Base-by-base conservation (phyloP, 2,329 filamentous ascomycete species). In the Xylariaceae sp. region DNA sequence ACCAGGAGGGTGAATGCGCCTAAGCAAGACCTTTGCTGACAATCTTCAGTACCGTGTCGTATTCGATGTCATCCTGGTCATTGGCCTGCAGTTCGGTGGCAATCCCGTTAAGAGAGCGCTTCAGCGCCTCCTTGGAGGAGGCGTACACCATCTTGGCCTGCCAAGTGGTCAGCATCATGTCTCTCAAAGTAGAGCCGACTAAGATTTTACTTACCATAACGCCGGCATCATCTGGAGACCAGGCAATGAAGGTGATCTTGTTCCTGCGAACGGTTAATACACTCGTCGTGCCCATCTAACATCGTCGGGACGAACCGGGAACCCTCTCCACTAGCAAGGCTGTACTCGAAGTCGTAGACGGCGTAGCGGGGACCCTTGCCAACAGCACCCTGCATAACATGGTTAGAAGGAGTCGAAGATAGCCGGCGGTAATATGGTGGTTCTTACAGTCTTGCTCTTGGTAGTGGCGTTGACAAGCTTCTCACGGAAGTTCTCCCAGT, bases 111-210 rank as follows among this genome's bases (percentile, higher is more conserved):
- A 93, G 78, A 38, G 85, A 68, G 66, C 83, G 83, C 79, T 89
- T 91, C 55, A 93, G 78, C 45, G 85, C 84, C 59, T 90, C 85
- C 74, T 91, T 93, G 68, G 87, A 93, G 39, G 87, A 87, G 57
- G 87, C 85, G 76, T 91, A 93, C 67, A 89, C 78, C 87, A 93
- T 93, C 77, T 89, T 89, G 68, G 84, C 77, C 87, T 54, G 43
- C 34, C 26, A n/a, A 15, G 22, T 16, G 35, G 52, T 56, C 44
- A 53, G 45, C 38, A 30, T 31, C n/a, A 9, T 32, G 30, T 6
- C 11, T 6, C 22, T 6, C 22, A 26, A 26, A 26, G 22, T 15
- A 26, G 13, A 32, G 19, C 19, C 16, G 11, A 24, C 11, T 13
- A 16, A n/a, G 22, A 11, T 22, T 3, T 17, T 4, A 13, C 79